These are phyloP conservation scores for Phytophthora cactorum DNA, from an alignment of 352 stramenopile species.

Conservation along the genomic window DNA sequence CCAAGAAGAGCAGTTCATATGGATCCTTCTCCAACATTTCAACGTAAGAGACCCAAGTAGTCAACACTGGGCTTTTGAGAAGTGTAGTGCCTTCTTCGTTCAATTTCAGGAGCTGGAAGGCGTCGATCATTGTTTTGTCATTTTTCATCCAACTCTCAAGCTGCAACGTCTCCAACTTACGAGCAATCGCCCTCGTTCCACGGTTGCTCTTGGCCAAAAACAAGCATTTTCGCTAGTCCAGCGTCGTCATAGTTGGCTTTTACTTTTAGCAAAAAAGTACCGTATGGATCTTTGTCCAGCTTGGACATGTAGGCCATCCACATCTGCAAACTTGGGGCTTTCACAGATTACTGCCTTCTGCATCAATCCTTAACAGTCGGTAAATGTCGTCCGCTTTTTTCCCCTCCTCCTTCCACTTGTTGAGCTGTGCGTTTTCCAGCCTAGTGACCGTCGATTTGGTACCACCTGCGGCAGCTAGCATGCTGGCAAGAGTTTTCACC, in stretches of 20 bases:
- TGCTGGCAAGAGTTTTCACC: neutral
- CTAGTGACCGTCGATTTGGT: neutral
- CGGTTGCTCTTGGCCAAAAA: neutral
- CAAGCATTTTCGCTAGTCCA: neutral
- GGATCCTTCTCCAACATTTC: neutral
- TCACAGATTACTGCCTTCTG: conserved; percentile 1
- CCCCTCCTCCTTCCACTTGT: neutral
- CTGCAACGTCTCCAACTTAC: conserved; percentile 4
- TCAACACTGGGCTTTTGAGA: conserved; percentile 8
- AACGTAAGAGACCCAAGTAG: conserved; percentile 9
- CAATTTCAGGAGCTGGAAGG: conserved; percentile 12
- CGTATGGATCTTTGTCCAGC: conserved; percentile 3
- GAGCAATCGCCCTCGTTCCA: neutral
- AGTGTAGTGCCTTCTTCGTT: neutral
- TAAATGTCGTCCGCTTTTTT: conserved; percentile 2
- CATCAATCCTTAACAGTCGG: conserved; percentile 4
- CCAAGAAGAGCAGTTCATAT: conserved; percentile 4
- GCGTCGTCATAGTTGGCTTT: neutral
- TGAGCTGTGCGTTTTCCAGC: neutral
- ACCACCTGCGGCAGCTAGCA: neutral
- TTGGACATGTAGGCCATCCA: neutral
- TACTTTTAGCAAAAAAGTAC: no score
- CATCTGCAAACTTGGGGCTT: neutral
- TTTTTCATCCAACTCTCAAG: neutral
- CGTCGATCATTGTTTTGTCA: neutral